A percentile compares a stretch with the other conserved stretches of the same genome.
Evolutionary conservation across 306 rosid species (phyloP).

Genomic region (Abrus pulchellus): DNA sequence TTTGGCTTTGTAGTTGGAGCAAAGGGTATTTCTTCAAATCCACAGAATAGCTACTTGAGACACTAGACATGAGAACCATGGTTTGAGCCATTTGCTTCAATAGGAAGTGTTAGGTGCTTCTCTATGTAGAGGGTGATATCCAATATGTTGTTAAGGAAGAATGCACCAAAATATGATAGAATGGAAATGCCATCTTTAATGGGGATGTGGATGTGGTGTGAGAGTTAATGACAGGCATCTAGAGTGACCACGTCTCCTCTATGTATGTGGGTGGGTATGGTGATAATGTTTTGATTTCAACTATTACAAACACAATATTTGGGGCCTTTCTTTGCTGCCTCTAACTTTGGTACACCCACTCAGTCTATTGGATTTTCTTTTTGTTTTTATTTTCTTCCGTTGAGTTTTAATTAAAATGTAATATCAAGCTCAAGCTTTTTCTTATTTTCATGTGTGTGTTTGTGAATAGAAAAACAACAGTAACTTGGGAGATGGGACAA

Average conservation of each 20-base stretch:
- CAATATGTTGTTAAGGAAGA: not conserved
- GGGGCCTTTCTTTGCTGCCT: slow-evolving; percentile 27
- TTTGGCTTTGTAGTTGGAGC: slow-evolving; percentile 65
- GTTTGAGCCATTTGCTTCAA: slow-evolving; percentile 81
- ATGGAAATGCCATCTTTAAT: slow-evolving; percentile 25
- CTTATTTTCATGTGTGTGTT: not conserved
- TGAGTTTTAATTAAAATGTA: not conserved
- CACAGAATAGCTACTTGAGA: slow-evolving; percentile 62
- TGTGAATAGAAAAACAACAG: slow-evolving; percentile 1
- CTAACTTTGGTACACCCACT: not conserved
- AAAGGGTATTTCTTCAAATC: slow-evolving; percentile 67
- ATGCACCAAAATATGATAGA: slow-evolving; percentile 42
- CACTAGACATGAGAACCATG: slow-evolving; percentile 79
- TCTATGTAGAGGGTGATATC: not conserved
- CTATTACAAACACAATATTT: not conserved
- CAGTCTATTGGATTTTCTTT: not conserved
- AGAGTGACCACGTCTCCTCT: slow-evolving; percentile 79
- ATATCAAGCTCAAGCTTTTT: not conserved
- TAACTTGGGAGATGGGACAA: slow-evolving; percentile 8
- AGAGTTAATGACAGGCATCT: slow-evolving; percentile 58
- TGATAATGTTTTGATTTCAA: slow-evolving; percentile 57
- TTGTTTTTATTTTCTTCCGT: not conserved
- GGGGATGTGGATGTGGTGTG: slow-evolving; percentile 75
- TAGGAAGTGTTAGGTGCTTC: not conserved
- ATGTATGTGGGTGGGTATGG: slow-evolving; percentile 39